Percentiles rank a stretch among this genome's conserved stretches.
Evolutionary conservation across 495 filamentous ascomycete species (phyloP).

Genomic region (Evansstolkia leycettana): DNA sequence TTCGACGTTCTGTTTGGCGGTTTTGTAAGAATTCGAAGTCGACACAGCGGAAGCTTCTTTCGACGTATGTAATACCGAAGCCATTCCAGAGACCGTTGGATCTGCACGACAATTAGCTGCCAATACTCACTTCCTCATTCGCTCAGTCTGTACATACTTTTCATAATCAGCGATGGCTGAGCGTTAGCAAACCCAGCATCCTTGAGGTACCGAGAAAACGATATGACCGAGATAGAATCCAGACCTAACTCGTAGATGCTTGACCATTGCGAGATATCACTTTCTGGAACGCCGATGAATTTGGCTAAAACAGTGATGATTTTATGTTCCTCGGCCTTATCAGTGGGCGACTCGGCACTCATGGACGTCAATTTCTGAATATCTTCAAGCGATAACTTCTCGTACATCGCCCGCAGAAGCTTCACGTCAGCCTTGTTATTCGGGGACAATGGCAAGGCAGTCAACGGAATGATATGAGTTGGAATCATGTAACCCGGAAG

Average conservation of each 20-base stretch:
- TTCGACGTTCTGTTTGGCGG: constrained; percentile 40
- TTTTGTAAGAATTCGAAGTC: constrained; percentile 21
- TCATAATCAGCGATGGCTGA: constrained; percentile 52
- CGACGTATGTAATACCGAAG: constrained; percentile 22
- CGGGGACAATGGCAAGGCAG: constrained; percentile 49
- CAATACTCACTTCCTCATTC: no score
- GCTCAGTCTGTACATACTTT: no score
- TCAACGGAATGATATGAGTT: constrained; percentile 54
- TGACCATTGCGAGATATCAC: constrained; percentile 36
- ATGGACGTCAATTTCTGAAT: constrained; percentile 41
- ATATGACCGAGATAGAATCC: constrained; percentile 70
- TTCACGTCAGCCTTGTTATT: constrained; percentile 71
- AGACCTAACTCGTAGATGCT: constrained; percentile 74
- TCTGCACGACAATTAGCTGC: no score
- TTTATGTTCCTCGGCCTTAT: constrained; percentile 24
- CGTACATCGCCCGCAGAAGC: constrained; percentile 43
- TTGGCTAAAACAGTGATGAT: constrained; percentile 40
- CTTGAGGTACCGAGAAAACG: constrained; percentile 43
- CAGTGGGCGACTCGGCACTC: constrained; percentile 16
- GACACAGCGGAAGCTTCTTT: constrained; percentile 3
- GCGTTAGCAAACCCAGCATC: constrained; percentile 41
- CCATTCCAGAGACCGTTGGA: constrained; percentile 36
- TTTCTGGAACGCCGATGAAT: constrained; percentile 28
- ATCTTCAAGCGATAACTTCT: constrained; percentile 36
- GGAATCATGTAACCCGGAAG: constrained; percentile 71